These are phyloP conservation scores for Cyberlindnera amylophila DNA, from an alignment of 805 yeast genomes.

Conservation along the genomic window DNA sequence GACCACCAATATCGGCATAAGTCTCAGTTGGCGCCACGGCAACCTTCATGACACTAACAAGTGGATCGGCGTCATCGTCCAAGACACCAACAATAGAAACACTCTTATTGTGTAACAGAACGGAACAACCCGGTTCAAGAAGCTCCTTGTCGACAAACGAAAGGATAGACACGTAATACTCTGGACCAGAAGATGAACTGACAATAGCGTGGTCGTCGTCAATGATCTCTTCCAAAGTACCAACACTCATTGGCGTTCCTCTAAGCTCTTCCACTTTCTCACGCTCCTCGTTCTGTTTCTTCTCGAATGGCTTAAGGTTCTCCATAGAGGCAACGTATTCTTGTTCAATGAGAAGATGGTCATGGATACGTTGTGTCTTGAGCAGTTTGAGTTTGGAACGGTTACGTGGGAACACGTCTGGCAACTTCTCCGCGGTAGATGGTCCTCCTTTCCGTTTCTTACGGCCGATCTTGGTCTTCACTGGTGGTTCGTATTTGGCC, in stretches of 20 bases:
- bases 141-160: slow-evolving; percentile 96
- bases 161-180: slow-evolving; percentile 91
- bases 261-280: slow-evolving; percentile 92
- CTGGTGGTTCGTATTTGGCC: slow-evolving; percentile 98
- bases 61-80: slow-evolving; percentile 96
- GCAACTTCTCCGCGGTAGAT: slow-evolving; percentile 78
- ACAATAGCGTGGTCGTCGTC: slow-evolving; percentile 99
- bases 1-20: slow-evolving; percentile 95
- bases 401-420: slow-evolving; percentile 85
- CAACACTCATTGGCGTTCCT: slow-evolving; percentile 95
- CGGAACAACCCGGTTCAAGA: slow-evolving; percentile 96
- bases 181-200: slow-evolving; percentile 93
- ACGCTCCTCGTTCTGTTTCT: slow-evolving; percentile 93
- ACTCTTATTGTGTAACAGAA: slow-evolving; percentile 89
- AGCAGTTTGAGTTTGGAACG: slow-evolving; percentile 88
- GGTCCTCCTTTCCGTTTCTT: slow-evolving; percentile 90
- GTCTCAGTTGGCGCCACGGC: slow-evolving; percentile 97
- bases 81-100: slow-evolving; percentile 97
- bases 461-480: slow-evolving; percentile 87
- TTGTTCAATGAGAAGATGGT: slow-evolving; percentile 90
- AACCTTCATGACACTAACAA: slow-evolving; percentile 95
- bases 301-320: slow-evolving; percentile 91
- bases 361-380: slow-evolving; percentile 94
- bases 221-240: slow-evolving; percentile 93
- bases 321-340: slow-evolving; percentile 95